These are phyloP conservation scores for Annona squamosa DNA, from an alignment of 164 flowering plant species.

Conservation along the genomic window DNA sequence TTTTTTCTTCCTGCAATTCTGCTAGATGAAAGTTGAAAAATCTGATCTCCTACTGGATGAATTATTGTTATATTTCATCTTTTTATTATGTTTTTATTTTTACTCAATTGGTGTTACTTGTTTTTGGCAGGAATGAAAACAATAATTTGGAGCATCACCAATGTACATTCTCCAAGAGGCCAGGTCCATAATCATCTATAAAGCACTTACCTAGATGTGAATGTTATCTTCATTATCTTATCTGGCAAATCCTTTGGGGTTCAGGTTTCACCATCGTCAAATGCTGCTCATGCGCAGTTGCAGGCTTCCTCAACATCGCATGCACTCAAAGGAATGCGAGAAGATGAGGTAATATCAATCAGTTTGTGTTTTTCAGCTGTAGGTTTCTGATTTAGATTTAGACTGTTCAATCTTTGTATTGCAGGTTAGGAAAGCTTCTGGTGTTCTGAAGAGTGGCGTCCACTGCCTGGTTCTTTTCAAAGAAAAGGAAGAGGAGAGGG, in stretches of 20 bases:
- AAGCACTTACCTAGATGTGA: conserved; percentile 1
- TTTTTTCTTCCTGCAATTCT: too few relatives aligned
- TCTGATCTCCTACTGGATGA: too few relatives aligned
- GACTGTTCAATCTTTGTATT: conserved; percentile 2
- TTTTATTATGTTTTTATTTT: too few relatives aligned
- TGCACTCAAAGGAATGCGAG: conserved; percentile 85
- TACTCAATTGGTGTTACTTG: too few relatives aligned
- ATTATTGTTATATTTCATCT: too few relatives aligned
- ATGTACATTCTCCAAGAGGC: conserved; percentile 77
- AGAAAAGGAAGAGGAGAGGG: conserved; percentile 94
- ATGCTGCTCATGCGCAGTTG: conserved; percentile 56
- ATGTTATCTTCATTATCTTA: conserved; percentile 9
- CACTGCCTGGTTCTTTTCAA: conserved; percentile 92
- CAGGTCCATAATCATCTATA: conserved; percentile 44
- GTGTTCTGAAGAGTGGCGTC: conserved; percentile 87
- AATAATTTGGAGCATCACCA: conserved; percentile 94
- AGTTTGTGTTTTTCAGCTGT: background rate
- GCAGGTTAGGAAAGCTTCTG: conserved; percentile 95
- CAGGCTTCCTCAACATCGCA: conserved; percentile 53
- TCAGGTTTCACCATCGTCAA: conserved; percentile 62
- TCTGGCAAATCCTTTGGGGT: conserved; percentile 9
- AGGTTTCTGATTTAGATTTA: conserved; percentile 3
- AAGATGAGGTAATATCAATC: conserved; percentile 75
- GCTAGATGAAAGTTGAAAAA: too few relatives aligned
- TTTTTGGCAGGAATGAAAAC: conserved; percentile 88